phyloP scores from a whole-genome alignment of 257 asterid genomes.

The Anisodus tanguticus region DNA sequence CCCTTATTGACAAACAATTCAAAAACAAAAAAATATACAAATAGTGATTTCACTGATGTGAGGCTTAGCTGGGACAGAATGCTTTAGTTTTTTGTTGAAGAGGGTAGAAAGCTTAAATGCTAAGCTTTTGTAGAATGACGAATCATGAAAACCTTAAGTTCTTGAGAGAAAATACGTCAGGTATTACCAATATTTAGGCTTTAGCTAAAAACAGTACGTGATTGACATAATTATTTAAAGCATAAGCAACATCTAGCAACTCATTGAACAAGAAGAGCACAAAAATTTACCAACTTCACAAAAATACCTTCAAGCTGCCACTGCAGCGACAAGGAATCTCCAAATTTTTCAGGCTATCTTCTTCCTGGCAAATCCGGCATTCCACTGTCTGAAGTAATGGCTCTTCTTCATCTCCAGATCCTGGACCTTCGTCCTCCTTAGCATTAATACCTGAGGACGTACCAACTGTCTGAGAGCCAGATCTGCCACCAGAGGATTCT shows the following conservation, averaged over 20 bases:
- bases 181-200: neutral
- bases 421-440: constrained; percentile 33
- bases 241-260: neutral
- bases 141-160: neutral
- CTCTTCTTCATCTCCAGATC: constrained; percentile 43
- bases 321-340: constrained; percentile 56
- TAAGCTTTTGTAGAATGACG: neutral
- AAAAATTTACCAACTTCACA: constrained; percentile 22
- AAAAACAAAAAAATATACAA: neutral
- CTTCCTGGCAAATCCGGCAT: constrained; percentile 64
- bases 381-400: constrained; percentile 50
- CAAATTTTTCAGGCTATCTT: constrained; percentile 46
- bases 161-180: neutral
- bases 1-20: neutral
- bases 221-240: neutral
- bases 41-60: neutral
- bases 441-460: constrained; percentile 37
- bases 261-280: constrained; percentile 2
- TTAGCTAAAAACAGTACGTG: neutral
- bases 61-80: neutral
- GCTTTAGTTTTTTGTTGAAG: neutral
- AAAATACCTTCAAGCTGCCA: constrained; percentile 57
- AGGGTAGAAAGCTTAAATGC: neutral
- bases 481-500: constrained; percentile 35
- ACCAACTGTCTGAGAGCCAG: constrained; percentile 33